Conservation (phyloP, 441 rosid genomes). For the Manihot esculenta region DNA sequence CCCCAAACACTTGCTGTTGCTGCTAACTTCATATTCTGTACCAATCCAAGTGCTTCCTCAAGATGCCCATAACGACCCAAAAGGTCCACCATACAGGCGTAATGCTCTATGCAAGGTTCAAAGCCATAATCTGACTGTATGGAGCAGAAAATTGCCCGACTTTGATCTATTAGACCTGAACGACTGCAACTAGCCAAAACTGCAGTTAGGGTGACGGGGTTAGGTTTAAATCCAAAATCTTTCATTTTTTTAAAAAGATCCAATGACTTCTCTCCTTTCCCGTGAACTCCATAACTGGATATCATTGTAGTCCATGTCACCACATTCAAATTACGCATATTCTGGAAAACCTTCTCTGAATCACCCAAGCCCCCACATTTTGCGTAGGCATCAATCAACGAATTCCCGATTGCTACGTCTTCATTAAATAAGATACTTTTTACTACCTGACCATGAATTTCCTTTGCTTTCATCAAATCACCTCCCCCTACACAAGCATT, state of each 20-base stretch:
- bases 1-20: slow-evolving; percentile 30
- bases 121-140: slow-evolving; percentile 21
- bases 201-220: slow-evolving; percentile 29
- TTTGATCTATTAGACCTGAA: slow-evolving; percentile 28
- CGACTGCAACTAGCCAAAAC: slow-evolving; percentile 30
- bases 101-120: slow-evolving; percentile 28
- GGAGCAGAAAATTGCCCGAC: slow-evolving; percentile 23
- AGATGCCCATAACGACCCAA: slow-evolving; percentile 27
- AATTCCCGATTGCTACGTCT: slow-evolving; percentile 27
- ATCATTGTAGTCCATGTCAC: slow-evolving; percentile 31
- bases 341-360: slow-evolving; percentile 26
- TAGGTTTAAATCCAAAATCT: slow-evolving; percentile 22
- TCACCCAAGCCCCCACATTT: slow-evolving; percentile 22
- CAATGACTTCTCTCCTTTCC: slow-evolving; percentile 26
- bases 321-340: slow-evolving; percentile 16
- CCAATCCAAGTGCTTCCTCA: slow-evolving; percentile 27
- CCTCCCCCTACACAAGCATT: slow-evolving; percentile 29
- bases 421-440: slow-evolving; percentile 11
- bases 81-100: slow-evolving; percentile 34
- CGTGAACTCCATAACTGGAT: slow-evolving; percentile 32
- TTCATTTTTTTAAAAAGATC: slow-evolving; percentile 23
- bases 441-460: slow-evolving; percentile 25
- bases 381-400: slow-evolving; percentile 32
- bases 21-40: slow-evolving; percentile 9
- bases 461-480: slow-evolving; percentile 27